phyloP scores from a whole-genome alignment of 805 yeast genomes.

The Yamadazyma takamatsuzukensis region DNA sequence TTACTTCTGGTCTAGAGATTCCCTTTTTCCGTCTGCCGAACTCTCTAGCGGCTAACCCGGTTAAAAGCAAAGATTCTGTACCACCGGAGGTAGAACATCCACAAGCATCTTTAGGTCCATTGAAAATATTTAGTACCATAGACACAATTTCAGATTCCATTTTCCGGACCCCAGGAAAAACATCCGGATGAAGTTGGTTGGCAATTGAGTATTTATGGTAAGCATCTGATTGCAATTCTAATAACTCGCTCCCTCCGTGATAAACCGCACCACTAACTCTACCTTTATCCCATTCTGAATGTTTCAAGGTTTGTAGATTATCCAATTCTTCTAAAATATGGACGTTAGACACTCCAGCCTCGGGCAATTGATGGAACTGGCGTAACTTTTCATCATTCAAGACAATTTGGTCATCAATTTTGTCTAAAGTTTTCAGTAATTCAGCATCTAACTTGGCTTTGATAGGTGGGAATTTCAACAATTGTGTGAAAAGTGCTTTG shows the following conservation, averaged over 20 bases:
- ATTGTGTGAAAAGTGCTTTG: conserved; percentile 21
- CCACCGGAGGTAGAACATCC: conserved; percentile 95
- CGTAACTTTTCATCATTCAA: conserved; percentile 45
- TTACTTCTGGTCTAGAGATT: conserved; percentile 70
- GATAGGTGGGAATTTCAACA: conserved; percentile 51
- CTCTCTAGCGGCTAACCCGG: conserved; percentile 87
- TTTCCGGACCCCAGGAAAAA: conserved; percentile 92
- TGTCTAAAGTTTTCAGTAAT: conserved; percentile 41
- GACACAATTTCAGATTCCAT: conserved; percentile 95
- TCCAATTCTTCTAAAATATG: conserved; percentile 52
- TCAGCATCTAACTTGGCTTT: conserved; percentile 58
- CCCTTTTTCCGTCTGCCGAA: conserved; percentile 58
- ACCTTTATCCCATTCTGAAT: conserved; percentile 81
- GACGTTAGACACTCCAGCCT: conserved; percentile 48
- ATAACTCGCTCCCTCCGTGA: conserved; percentile 85
- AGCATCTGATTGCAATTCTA: conserved; percentile 71
- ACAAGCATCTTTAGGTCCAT: conserved; percentile 59
- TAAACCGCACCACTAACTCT: conserved; percentile 93
- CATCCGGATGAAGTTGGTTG: conserved; percentile 95
- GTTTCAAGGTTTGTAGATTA: conserved; percentile 47
- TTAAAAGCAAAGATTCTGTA: conserved; percentile 83
- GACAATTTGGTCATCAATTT: conserved; percentile 58
- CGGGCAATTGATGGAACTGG: conserved; percentile 55
- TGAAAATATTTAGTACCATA: conserved; percentile 78
- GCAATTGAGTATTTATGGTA: conserved; percentile 78